Conservation (phyloP, 2,329 filamentous ascomycete species). For the Aspergillus neoniger region DNA sequence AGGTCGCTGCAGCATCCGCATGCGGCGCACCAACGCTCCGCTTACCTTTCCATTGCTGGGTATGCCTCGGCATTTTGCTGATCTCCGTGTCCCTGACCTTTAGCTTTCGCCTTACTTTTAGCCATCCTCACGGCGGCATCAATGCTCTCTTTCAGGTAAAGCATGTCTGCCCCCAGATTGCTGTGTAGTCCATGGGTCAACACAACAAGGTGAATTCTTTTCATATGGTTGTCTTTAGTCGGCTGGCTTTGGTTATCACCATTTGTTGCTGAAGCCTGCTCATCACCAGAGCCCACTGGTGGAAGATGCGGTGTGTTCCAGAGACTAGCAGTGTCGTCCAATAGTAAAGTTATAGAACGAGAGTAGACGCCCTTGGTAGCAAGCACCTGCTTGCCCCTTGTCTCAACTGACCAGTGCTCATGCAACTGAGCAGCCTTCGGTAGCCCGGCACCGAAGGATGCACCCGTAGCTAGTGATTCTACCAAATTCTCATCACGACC, state of each 20-base stretch:
- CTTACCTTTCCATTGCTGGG: constrained; percentile 12
- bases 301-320: constrained; percentile 93
- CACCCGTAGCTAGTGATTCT: constrained; percentile 62
- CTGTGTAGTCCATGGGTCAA: constrained; percentile 94
- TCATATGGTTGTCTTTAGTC: constrained; percentile 28
- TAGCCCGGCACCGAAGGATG: constrained; percentile 53
- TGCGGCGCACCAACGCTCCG: not conserved
- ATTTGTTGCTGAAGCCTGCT: constrained; percentile 23
- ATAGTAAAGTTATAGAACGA: constrained; percentile 71
- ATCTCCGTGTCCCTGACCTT: not conserved
- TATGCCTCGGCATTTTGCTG: not conserved
- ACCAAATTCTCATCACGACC: constrained; percentile 84
- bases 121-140: constrained; percentile 78
- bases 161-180: constrained; percentile 93
- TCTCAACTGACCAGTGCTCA: constrained; percentile 70
- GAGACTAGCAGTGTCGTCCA: constrained; percentile 84
- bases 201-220: constrained; percentile 80
- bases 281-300: constrained; percentile 51
- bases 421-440: constrained; percentile 68
- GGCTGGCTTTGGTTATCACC: constrained; percentile 14
- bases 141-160: constrained; percentile 96
- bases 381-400: constrained; percentile 56
- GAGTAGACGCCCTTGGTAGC: constrained; percentile 80
- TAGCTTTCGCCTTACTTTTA: constrained; percentile 54
- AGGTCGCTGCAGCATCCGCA: not conserved